Conservation (phyloP, 2,329 filamentous ascomycete species). For the Onygenales sp. region DNA sequence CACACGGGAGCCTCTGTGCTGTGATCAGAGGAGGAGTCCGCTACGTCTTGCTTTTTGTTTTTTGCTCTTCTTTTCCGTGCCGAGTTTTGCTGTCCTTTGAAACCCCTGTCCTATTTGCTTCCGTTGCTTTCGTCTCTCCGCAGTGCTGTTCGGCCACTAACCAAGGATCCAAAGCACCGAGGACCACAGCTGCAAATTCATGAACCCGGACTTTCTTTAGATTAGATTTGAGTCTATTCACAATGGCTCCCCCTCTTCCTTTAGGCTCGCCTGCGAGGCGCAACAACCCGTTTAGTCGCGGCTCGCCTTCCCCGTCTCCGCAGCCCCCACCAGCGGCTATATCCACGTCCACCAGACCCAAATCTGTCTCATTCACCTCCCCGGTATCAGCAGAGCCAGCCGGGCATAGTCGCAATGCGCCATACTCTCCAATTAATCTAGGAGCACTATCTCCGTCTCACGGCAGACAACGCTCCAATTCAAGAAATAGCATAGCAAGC, state of each 20-base stretch:
- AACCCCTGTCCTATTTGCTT: neutral
- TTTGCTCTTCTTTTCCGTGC: neutral
- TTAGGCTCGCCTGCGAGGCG: constrained; percentile 61
- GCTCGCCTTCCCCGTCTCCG: constrained; percentile 56
- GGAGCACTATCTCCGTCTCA: constrained; percentile 32
- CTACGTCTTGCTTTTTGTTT: neutral
- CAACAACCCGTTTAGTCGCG: constrained; percentile 69
- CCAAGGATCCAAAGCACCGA: too few relatives aligned
- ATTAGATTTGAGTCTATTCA: constrained; percentile 8
- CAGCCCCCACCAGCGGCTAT: constrained; percentile 31
- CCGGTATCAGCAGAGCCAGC: constrained; percentile 36
- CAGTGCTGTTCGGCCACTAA: too few relatives aligned
- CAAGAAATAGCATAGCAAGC: constrained; percentile 42
- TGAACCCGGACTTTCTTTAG: neutral
- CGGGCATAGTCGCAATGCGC: constrained; percentile 60
- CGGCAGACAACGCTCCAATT: constrained; percentile 47
- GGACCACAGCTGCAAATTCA: neutral
- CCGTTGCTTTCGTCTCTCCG: neutral
- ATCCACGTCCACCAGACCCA: constrained; percentile 49
- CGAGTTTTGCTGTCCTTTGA: neutral
- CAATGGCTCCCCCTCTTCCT: constrained; percentile 44
- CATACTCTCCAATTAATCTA: constrained; percentile 49
- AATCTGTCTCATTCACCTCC: constrained; percentile 64
- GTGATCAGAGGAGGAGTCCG: neutral
- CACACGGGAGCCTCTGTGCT: neutral